Percentiles rank a stretch among this genome's conserved stretches.
phyloP scores from a whole-genome alignment of 108 stramenopile genomes.

The Cyclostephanos tholiformis region DNA sequence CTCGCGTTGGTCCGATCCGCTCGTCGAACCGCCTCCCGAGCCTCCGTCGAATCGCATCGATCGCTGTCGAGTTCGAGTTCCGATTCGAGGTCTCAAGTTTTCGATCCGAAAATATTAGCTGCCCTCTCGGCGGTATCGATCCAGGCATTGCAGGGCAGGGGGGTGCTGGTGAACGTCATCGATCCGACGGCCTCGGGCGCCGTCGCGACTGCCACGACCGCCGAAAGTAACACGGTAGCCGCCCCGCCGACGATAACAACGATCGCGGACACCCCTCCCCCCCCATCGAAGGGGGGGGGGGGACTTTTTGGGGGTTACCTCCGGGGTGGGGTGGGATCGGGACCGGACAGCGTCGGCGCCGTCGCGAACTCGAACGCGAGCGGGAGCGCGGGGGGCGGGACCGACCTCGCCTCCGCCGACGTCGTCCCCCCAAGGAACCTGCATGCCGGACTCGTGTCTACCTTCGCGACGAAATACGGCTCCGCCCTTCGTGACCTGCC shows the following conservation, averaged over 20 bases:
- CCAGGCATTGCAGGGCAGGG: slow-evolving; percentile 4
- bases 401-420: not conserved
- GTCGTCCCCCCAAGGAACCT: slow-evolving; percentile 14
- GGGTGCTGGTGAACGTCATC: slow-evolving; percentile 63
- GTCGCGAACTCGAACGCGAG: too few species aligned
- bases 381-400: too few species aligned
- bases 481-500: slow-evolving; percentile 66
- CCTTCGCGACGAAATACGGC: slow-evolving; percentile 53
- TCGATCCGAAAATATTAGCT: slow-evolving; percentile 25
- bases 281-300: slow-evolving; percentile 3
- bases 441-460: slow-evolving; percentile 53
- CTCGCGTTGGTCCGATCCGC: slow-evolving; percentile 24
- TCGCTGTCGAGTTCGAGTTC: not conserved
- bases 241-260: too few species aligned
- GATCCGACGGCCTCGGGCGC: slow-evolving; percentile 55
- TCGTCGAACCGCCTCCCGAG: slow-evolving; percentile 14
- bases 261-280: slow-evolving; percentile 21
- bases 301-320: not conserved
- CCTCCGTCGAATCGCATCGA: not conserved
- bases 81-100: not conserved
- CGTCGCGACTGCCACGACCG: slow-evolving; percentile 2
- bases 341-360: not conserved
- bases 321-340: not conserved
- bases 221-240: slow-evolving; percentile 13
- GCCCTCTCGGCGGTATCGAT: slow-evolving; percentile 25